A percentile compares a stretch with the other conserved stretches of the same genome.
Evolutionary conservation across 768 basidiomycete genomes (phyloP).

Genomic region (Coprinopsis marcescibilis): DNA sequence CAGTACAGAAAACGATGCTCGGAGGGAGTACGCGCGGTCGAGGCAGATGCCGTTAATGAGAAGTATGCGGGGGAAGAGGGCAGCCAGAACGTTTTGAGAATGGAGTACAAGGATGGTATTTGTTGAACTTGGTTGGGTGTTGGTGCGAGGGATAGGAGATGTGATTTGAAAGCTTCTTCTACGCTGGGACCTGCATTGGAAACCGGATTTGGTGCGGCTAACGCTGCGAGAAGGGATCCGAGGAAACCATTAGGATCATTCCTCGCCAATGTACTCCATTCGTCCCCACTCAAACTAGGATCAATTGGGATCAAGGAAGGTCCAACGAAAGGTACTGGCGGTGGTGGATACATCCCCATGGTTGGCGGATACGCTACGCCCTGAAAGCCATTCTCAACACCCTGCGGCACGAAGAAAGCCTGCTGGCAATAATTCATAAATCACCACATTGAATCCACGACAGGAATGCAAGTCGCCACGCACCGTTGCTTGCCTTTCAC

Average conservation of each 20-base stretch:
- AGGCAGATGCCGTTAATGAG: conserved; percentile 67
- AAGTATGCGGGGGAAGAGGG: conserved; percentile 76
- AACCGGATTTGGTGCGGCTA: conserved; percentile 59
- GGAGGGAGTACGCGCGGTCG: conserved; percentile 60
- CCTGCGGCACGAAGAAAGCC: conserved; percentile 10
- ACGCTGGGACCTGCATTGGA: conserved; percentile 57
- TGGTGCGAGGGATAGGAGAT: conserved; percentile 59
- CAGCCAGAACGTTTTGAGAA: conserved; percentile 81
- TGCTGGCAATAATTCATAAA: neutral
- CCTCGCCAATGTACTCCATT: conserved; percentile 59
- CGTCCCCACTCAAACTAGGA: conserved; percentile 48
- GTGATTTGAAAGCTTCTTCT: conserved; percentile 76
- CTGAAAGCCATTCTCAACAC: conserved; percentile 13
- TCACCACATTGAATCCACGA: too few relatives aligned
- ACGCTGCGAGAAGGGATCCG: conserved; percentile 46
- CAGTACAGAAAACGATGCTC: conserved; percentile 82
- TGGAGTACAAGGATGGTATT: conserved; percentile 68
- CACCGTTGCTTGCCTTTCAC: conserved; percentile 16
- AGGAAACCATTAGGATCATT: conserved; percentile 55
- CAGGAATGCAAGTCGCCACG: conserved; percentile 5
- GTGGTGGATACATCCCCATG: conserved; percentile 11
- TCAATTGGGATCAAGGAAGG: conserved; percentile 38
- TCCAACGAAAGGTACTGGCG: conserved; percentile 21
- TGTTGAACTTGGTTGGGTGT: conserved; percentile 39
- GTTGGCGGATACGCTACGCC: conserved; percentile 8